These are phyloP conservation scores for Phoma herbarum DNA, from an alignment of 2,329 filamentous ascomycete species.

Conservation along the genomic window DNA sequence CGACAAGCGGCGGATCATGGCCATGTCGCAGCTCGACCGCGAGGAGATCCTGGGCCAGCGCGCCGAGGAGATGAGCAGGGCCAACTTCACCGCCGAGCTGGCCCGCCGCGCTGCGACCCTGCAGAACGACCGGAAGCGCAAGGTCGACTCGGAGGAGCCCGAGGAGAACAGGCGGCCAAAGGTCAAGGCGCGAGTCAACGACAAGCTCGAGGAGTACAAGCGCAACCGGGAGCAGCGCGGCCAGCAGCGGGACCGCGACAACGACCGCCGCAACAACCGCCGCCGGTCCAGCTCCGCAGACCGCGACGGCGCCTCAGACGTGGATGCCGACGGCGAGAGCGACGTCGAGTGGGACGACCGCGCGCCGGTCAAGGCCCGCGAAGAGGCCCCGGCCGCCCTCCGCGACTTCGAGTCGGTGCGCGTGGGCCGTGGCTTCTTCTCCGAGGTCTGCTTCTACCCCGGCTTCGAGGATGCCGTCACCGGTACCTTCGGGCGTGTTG, in stretches of 20 bases:
- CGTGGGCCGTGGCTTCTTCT: conserved; percentile 85
- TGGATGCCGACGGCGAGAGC: conserved; percentile 74
- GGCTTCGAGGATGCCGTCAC: conserved; percentile 83
- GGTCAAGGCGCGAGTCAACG: conserved; percentile 67
- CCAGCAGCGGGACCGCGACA: conserved; percentile 62
- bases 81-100: conserved; percentile 82
- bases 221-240: conserved; percentile 67
- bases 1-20: conserved; percentile 72
- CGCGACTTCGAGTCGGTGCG: conserved; percentile 85
- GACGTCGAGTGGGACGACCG: conserved; percentile 76
- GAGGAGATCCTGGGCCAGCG: conserved; percentile 91
- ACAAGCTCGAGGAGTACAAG: conserved; percentile 74
- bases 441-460: conserved; percentile 91
- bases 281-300: conserved; percentile 55
- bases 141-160: conserved; percentile 78
- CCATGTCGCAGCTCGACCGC: conserved; percentile 87
- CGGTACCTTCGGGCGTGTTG: conserved; percentile 86
- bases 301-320: conserved; percentile 61
- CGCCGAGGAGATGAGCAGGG: conserved; percentile 80
- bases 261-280: conserved; percentile 58
- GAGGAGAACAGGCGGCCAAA: conserved; percentile 71
- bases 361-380: conserved; percentile 63
- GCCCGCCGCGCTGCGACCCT: conserved; percentile 77
- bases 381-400: conserved; percentile 75
- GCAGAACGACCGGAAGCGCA: conserved; percentile 73